Percentiles rank a stretch among this genome's conserved stretches.
These are phyloP conservation scores for Alloascoidea hylecoeti DNA, from an alignment of 805 yeast genomes.

Conservation along the genomic window DNA sequence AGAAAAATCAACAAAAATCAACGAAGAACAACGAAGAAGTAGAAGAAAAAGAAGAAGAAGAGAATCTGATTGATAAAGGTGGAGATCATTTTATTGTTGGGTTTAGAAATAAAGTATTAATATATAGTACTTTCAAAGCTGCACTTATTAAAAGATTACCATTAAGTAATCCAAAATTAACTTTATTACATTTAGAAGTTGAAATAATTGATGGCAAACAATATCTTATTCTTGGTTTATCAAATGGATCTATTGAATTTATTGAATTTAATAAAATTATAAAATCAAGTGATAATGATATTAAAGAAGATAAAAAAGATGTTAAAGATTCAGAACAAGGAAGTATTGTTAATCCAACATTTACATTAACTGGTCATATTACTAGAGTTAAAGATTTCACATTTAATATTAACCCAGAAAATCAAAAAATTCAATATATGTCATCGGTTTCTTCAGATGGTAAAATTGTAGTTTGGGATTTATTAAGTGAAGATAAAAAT, in stretches of 20 bases:
- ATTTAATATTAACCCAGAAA: conserved; percentile 26
- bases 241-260: conserved; percentile 58
- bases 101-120: conserved; percentile 42
- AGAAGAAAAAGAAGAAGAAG: not conserved
- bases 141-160: conserved; percentile 33
- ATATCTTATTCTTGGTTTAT: conserved; percentile 52
- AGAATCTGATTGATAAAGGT: conserved; percentile 9
- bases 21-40: too few relatives aligned
- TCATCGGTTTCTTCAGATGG: conserved; percentile 90
- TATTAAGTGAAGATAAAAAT: conserved; percentile 32
- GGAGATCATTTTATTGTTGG: conserved; percentile 76
- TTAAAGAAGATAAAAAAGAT: conserved; percentile 14
- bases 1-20: too few relatives aligned
- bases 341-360: conserved; percentile 31
- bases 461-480: conserved; percentile 82
- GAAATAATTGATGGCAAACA: conserved; percentile 30
- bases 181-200: conserved; percentile 58
- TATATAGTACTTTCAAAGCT: conserved; percentile 53
- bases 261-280: conserved; percentile 24
- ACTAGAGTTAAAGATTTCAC: conserved; percentile 73
- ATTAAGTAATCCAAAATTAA: conserved; percentile 15
- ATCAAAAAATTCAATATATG: conserved; percentile 25
- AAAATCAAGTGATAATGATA: conserved; percentile 10
- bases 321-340: conserved; percentile 8
- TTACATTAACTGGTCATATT: conserved; percentile 66